Percentiles rank a stretch among this genome's conserved stretches.
These are phyloP conservation scores for Odontarrhena argentea DNA, from an alignment of 345 rosid genomes.

Conservation along the genomic window DNA sequence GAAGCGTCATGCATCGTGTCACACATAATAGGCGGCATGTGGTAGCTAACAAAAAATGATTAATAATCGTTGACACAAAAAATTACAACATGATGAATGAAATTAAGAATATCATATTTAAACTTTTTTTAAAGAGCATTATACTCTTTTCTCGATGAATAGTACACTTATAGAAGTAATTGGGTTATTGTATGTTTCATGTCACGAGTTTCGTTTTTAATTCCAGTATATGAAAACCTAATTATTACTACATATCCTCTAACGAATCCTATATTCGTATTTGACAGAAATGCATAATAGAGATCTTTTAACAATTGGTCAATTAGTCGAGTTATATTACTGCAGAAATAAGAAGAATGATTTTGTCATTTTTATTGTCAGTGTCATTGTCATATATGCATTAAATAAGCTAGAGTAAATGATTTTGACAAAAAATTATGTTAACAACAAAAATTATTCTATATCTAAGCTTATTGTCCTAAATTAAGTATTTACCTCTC, in stretches of 20 bases:
- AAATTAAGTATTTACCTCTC: no score
- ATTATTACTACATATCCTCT: neutral
- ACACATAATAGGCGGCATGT: conserved; percentile 38
- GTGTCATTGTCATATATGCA: conserved; percentile 3
- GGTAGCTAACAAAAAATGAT: conserved; percentile 39
- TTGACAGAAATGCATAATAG: conserved; percentile 6
- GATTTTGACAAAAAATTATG: no score
- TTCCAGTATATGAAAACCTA: neutral
- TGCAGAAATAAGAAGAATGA: no score
- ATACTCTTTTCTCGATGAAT: neutral
- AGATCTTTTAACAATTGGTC: conserved; percentile 1
- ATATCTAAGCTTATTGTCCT: no score
- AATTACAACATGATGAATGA: conserved; percentile 16
- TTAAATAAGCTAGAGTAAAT: neutral
- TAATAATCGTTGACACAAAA: neutral
- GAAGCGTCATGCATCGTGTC: conserved; percentile 37
- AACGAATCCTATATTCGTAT: conserved; percentile 6
- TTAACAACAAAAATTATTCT: no score
- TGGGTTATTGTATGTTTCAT: neutral
- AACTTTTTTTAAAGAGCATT: neutral
- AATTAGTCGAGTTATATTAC: neutral
- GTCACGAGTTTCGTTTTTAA: conserved; percentile 13
- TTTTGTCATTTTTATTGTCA: no score
- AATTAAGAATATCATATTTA: conserved; percentile 15
- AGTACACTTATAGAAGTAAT: neutral